Evolutionary conservation across 495 filamentous ascomycete genomes (phyloP).

Genomic region (Xylaria bambusicola): DNA sequence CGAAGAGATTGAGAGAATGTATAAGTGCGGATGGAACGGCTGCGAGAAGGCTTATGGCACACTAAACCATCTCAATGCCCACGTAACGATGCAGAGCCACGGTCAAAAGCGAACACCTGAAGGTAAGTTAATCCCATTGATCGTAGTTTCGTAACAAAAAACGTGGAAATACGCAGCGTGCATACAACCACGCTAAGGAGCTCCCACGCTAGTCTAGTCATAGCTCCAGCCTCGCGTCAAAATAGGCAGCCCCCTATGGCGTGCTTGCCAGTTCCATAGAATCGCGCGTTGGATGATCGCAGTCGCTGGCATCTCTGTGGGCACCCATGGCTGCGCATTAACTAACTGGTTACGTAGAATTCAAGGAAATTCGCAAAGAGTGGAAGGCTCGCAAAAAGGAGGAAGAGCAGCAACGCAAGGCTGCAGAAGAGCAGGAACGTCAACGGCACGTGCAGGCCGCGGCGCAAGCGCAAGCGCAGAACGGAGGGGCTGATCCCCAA

Average conservation of each 20-base stretch:
- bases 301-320: not conserved
- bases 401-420: conserved; percentile 87
- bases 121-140: conserved; percentile 62
- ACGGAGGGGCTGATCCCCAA: conserved; percentile 34
- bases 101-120: conserved; percentile 91
- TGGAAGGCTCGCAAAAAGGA: conserved; percentile 99
- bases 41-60: conserved; percentile 99
- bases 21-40: conserved; percentile 97
- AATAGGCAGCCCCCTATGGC: not conserved
- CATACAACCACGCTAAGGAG: not conserved
- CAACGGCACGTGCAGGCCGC: conserved; percentile 59
- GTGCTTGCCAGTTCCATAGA: not conserved
- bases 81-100: conserved; percentile 97
- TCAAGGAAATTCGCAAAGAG: conserved; percentile 98
- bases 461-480: conserved; percentile 42
- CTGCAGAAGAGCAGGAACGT: conserved; percentile 83
- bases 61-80: conserved; percentile 92
- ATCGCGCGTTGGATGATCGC: not conserved
- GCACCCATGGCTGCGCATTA: not conserved
- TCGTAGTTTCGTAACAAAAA: not conserved
- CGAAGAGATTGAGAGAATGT: conserved; percentile 99
- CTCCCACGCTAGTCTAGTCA: not conserved
- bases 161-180: not conserved
- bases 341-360: conserved; percentile 61
- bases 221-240: not conserved